Evolutionary conservation across 306 rosid species (phyloP), one percentile per base, ranked within the genome.

Genomic region (Rosa lucieae): DNA sequence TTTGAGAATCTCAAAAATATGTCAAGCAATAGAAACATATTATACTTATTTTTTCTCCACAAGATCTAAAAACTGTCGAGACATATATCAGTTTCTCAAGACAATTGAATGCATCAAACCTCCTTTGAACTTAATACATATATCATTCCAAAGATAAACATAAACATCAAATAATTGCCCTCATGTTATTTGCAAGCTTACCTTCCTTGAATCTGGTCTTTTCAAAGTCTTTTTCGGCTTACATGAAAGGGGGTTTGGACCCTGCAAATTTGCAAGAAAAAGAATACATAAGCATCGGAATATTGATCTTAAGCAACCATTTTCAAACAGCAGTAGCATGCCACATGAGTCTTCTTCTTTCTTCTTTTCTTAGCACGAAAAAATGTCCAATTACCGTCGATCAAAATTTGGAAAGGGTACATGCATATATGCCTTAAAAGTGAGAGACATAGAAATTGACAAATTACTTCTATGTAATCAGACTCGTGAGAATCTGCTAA

Each of bases 161-260:
- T 21, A 63, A 63, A 63, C 20, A 23, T 32, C 18, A 12, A 26
- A 74, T 6, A 48, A 39, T 53, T 53, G 9, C 59, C 59, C 10
- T 53, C 44, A 10, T 8, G 40, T 62, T 32, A 53, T 21, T 49
- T 51, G 43, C 43, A 81, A 76, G 43, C 62, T 80, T 76, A 89
- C 98, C 97, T 92, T 89, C 15, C 3, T 52, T 10, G 80, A 58
- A 47, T 70, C 85, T 74, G 84, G 82, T 67, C 72, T 89, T 83
- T 80, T 86, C 39, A 3, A 67, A 32, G 52, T 85, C 88, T 90
- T 92, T 84, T 92, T 92, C 88, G 87, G 90, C 90, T 85, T 86
- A 84, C 93, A 88, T 15, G 98, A 94, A 80, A 92, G 97, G 40
- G 98, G 97, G 77, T 94, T 94, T 66, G 97, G 98, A 77, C 88